A percentile compares a stretch with the other conserved stretches of the same genome.
These are phyloP conservation scores for Cytospora leucostoma DNA, from an alignment of 2,329 filamentous ascomycete species.

Conservation along the genomic window DNA sequence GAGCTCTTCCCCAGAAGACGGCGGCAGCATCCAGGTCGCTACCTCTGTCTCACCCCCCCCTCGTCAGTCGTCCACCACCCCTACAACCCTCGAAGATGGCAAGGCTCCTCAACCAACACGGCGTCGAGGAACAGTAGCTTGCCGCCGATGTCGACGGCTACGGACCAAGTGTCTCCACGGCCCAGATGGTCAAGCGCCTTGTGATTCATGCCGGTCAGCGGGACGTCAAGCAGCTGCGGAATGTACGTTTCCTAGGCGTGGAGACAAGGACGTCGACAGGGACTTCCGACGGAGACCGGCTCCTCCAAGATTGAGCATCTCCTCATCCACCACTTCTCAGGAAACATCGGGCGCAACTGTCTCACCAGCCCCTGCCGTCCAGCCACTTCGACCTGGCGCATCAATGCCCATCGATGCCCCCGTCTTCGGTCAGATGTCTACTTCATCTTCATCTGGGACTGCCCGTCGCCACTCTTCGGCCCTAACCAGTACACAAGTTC, in stretches of 20 bases:
- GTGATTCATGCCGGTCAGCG: slow-evolving; percentile 26
- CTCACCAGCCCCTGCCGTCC: slow-evolving; percentile 13
- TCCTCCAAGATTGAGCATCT: slow-evolving; percentile 23
- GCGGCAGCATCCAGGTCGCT: slow-evolving; percentile 27
- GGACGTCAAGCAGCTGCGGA: slow-evolving; percentile 23
- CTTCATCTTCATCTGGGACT: slow-evolving; percentile 10
- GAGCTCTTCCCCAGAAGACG: slow-evolving; percentile 21
- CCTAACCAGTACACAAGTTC: slow-evolving; percentile 7
- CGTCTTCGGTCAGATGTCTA: neutral
- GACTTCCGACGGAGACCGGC: slow-evolving; percentile 25
- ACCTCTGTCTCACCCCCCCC: slow-evolving; percentile 19
- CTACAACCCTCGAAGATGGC: slow-evolving; percentile 1
- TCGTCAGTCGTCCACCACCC: slow-evolving; percentile 16
- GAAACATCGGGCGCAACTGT: slow-evolving; percentile 13
- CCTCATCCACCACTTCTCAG: slow-evolving; percentile 18
- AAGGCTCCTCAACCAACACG: slow-evolving; percentile 19
- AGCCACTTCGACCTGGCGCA: slow-evolving; percentile 15
- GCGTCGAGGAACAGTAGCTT: slow-evolving; percentile 26
- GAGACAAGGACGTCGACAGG: slow-evolving; percentile 26
- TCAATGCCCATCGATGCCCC: slow-evolving; percentile 24
- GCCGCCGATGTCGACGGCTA: slow-evolving; percentile 27
- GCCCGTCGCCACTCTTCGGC: slow-evolving; percentile 11
- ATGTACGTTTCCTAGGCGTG: slow-evolving; percentile 24
- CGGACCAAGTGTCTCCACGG: slow-evolving; percentile 29
- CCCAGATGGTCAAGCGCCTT: slow-evolving; percentile 23